Evolutionary conservation across 139 green algal genomes (phyloP).

Genomic region (Chlorella sp.): DNA sequence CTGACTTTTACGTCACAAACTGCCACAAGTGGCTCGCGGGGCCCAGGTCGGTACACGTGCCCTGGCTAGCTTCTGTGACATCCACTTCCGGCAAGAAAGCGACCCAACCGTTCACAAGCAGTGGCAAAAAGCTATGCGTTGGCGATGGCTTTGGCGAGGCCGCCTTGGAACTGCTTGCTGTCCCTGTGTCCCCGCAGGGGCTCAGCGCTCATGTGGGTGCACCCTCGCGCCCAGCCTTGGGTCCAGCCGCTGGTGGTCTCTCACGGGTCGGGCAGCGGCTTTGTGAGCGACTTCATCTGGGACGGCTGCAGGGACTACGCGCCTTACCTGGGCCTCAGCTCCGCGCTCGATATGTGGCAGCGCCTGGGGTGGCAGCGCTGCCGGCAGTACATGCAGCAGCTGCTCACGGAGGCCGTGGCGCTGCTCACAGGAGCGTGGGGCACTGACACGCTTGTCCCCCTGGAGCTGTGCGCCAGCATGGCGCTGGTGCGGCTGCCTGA

Average conservation of each 20-base stretch:
- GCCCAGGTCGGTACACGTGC: too few species aligned
- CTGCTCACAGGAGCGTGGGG: conserved; percentile 30
- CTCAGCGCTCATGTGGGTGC: conserved; percentile 51
- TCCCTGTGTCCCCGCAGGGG: conserved; percentile 17
- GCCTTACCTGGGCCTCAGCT: conserved; percentile 46
- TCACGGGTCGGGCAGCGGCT: conserved; percentile 49
- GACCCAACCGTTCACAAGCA: not conserved
- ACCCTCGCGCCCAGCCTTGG: not conserved
- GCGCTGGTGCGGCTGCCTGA: conserved; percentile 42
- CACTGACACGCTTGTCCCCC: conserved; percentile 31
- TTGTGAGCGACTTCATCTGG: conserved; percentile 62
- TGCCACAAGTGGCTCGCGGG: conserved; percentile 65
- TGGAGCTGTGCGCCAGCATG: conserved; percentile 42
- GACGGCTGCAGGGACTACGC: conserved; percentile 56
- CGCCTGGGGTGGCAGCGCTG: conserved; percentile 16
- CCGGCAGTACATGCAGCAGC: conserved; percentile 26
- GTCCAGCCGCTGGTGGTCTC: conserved; percentile 47
- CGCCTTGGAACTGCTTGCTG: not conserved
- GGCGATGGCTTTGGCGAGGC: not conserved
- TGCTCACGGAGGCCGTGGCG: conserved; percentile 33
- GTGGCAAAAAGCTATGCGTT: not conserved
- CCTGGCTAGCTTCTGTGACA: not conserved
- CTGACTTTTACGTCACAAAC: conserved; percentile 56
- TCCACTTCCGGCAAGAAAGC: not conserved
- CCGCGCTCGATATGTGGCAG: conserved; percentile 43